phyloP scores from a whole-genome alignment of 2,329 filamentous ascomycete species.

The Xylaria arbuscula region DNA sequence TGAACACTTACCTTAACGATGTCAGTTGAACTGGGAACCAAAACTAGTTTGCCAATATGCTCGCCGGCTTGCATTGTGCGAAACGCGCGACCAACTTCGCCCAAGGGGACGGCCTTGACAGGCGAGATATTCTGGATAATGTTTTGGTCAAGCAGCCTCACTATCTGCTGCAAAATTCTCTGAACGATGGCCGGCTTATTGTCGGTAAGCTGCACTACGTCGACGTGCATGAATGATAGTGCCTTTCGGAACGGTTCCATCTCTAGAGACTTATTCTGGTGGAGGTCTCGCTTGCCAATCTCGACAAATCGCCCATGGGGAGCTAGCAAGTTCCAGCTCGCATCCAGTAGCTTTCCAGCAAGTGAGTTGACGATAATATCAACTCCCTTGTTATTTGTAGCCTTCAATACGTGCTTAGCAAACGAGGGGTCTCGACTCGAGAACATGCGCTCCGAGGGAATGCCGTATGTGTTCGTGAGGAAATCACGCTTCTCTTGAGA shows the following conservation, averaged over 20 bases:
- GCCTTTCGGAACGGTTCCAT: slow-evolving; percentile 29
- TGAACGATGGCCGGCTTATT: slow-evolving; percentile 15
- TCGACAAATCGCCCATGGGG: slow-evolving; percentile 37
- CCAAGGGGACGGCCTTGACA: slow-evolving; percentile 42
- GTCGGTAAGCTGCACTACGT: slow-evolving; percentile 3
- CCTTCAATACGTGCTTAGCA: slow-evolving; percentile 10
- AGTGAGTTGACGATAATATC: slow-evolving; percentile 42
- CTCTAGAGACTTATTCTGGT: slow-evolving; percentile 26
- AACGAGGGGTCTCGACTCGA: slow-evolving; percentile 37
- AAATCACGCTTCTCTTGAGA: slow-evolving; percentile 33
- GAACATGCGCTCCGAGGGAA: slow-evolving; percentile 37
- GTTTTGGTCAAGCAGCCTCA: slow-evolving; percentile 19
- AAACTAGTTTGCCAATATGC: slow-evolving; percentile 56
- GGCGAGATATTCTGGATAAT: slow-evolving; percentile 40
- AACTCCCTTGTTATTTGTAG: slow-evolving; percentile 34
- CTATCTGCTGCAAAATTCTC: slow-evolving; percentile 18
- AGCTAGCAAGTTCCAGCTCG: slow-evolving; percentile 27
- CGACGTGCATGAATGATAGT: slow-evolving; percentile 23
- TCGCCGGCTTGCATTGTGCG: slow-evolving; percentile 54
- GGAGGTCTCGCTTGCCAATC: slow-evolving; percentile 37
- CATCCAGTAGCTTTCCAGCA: slow-evolving; percentile 32
- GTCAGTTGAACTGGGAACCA: slow-evolving; percentile 26
- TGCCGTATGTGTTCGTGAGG: slow-evolving; percentile 27
- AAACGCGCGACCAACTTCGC: slow-evolving; percentile 51
- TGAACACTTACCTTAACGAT: slow-evolving; percentile 13